Percentiles rank a stretch among this genome's conserved stretches.
These are phyloP conservation scores for Dendrobium chrysotoxum DNA, from an alignment of 106 monocot genomes.

Conservation along the genomic window DNA sequence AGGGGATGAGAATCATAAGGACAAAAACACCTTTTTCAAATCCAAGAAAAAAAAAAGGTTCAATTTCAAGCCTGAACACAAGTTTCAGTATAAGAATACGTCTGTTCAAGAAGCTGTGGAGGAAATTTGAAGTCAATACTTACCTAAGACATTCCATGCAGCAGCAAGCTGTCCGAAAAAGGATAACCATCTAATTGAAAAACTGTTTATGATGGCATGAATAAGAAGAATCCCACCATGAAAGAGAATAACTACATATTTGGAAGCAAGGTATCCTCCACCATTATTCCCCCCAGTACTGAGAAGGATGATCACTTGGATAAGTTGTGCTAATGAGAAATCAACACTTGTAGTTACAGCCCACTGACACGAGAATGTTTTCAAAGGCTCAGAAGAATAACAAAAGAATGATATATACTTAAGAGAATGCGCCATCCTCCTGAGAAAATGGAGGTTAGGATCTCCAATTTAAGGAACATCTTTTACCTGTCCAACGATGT, in stretches of 20 bases:
- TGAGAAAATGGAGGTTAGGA: neutral
- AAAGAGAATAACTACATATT: constrained; percentile 55
- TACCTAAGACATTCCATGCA: constrained; percentile 78
- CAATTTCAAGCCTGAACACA: neutral
- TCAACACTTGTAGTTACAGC: constrained; percentile 80
- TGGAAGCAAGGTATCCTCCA: constrained; percentile 69
- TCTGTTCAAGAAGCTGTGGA: neutral
- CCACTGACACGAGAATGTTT: constrained; percentile 6
- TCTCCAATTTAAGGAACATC: neutral
- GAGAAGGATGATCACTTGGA: constrained; percentile 79
- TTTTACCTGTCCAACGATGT: constrained; percentile 8
- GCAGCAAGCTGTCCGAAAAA: constrained; percentile 70
- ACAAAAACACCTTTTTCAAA: constrained; percentile 62
- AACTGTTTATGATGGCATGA: constrained; percentile 65
- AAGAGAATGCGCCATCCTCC: neutral
- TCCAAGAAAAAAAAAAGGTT: neutral
- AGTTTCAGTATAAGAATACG: neutral
- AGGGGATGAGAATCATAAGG: constrained; percentile 79
- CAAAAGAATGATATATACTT: neutral
- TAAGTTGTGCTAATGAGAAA: constrained; percentile 67
- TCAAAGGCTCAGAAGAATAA: neutral
- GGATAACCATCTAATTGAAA: constrained; percentile 55
- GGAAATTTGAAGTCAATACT: neutral
- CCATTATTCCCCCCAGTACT: constrained; percentile 73
- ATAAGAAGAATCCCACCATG: constrained; percentile 56